Evolutionary conservation across 352 stramenopile genomes (phyloP), one percentile per base, ranked within the genome.

Genomic region (Globisporangium emineosum): DNA sequence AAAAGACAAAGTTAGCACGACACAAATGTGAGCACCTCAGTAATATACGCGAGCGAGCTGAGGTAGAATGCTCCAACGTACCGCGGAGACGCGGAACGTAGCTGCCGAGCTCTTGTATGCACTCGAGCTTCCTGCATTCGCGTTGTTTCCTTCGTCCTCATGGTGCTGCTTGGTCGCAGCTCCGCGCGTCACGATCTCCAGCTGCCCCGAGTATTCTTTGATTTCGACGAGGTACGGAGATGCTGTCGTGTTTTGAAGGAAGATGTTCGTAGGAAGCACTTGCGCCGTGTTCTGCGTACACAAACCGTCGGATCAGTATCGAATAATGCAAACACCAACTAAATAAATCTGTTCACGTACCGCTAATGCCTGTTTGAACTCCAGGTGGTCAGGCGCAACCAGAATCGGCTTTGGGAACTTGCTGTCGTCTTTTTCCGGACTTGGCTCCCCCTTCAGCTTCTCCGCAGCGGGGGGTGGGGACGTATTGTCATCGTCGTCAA

Each of bases 241-340:
- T 12, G 72, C 21, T 2, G 83, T 88, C 32, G 72, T 86, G 67
- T 94, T 94, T 55, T 92, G 81, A 5, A 94, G 60, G 37, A 91
- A 93, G 19, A 94, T 76, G 57, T 93, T 94, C 8, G 77, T 83
- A 0, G 86, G 79, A 21, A 83, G 68, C 32, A 79, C 66, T 53
- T 83, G 70, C 3, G 65, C 55, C 17, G 66, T 53, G 29, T 79
- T 72, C 76, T 83, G 43, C 3, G 17, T 17, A 40, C 15, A 45
- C 25, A 51, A 23, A 50, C 29, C 13, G 13, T 30, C 10, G 9
- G 1, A 51, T 23, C 17, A 64, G 29, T 33, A 8, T 21, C 52
- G 5, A 25, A 12, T 42, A 30, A 42, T 4, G 7, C 42, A 33
- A 40, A 56, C 6, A 27, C 32, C 27, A 63, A 23, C 6, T 50